Percentiles rank a stretch among this genome's conserved stretches.
phyloP scores from a whole-genome alignment of 257 asterid genomes.

The Anisodus acutangulus region DNA sequence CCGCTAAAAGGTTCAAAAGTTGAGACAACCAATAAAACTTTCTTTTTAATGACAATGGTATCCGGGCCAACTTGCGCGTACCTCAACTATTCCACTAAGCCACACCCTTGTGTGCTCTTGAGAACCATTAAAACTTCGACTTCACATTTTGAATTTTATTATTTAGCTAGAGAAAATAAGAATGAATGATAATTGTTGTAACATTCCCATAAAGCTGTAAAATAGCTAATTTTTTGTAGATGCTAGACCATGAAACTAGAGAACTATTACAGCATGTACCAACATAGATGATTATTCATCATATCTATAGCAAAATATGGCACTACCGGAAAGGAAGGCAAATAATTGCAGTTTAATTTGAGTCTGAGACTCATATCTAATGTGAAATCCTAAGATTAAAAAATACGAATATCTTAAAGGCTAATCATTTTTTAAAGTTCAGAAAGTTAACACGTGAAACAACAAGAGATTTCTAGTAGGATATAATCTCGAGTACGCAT shows the following conservation, averaged over 20 bases:
- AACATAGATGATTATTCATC: not conserved
- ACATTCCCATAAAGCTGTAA: not conserved
- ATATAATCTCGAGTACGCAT: not conserved
- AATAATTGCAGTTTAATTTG: not conserved
- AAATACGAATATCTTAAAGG: not conserved
- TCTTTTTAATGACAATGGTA: too few species aligned
- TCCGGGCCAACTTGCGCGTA: too few species aligned
- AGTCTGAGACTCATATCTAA: not conserved
- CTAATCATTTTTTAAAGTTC: not conserved
- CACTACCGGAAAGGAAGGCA: not conserved
- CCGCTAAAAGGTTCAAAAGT: not conserved
- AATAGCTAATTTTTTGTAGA: not conserved
- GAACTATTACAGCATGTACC: not conserved
- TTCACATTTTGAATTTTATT: not conserved
- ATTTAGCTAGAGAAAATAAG: not conserved
- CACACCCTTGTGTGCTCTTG: not conserved
- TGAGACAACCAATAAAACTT: not conserved
- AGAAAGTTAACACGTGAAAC: not conserved
- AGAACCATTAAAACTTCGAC: not conserved
- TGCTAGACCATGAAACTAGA: not conserved
- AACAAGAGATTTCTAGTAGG: not conserved
- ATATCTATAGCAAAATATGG: not conserved
- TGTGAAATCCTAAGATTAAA: slow-evolving; percentile 1
- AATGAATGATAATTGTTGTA: not conserved
- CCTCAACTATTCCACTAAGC: too few species aligned